These are phyloP conservation scores for Fomitopsis pinicola DNA, from an alignment of 1,284 basidiomycete species.

Conservation along the genomic window DNA sequence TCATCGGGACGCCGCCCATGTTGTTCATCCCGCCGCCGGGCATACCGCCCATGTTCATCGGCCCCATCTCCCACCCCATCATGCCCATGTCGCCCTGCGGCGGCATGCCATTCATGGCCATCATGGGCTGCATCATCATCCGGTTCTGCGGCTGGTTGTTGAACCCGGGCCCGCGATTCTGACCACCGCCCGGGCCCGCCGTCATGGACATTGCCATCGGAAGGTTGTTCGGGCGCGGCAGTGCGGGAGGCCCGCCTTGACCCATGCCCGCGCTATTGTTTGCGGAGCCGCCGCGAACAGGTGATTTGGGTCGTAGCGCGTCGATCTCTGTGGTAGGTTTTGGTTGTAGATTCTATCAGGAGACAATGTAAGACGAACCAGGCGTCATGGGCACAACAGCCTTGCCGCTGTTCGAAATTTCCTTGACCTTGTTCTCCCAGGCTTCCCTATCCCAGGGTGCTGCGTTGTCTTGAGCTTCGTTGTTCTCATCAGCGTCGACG, in stretches of 20 bases:
- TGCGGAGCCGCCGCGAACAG: slow-evolving; percentile 41
- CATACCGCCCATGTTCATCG: slow-evolving; percentile 14
- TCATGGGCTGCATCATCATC: slow-evolving; percentile 47
- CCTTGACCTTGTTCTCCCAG: slow-evolving; percentile 57
- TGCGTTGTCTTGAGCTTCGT: slow-evolving; percentile 30
- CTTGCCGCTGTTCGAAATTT: slow-evolving; percentile 45
- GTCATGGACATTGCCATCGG: slow-evolving; percentile 20
- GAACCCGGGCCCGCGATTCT: slow-evolving; percentile 13
- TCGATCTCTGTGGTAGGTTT: slow-evolving; percentile 63
- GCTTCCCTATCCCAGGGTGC: slow-evolving; percentile 49
- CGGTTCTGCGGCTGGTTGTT: slow-evolving; percentile 26
- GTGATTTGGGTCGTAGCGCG: slow-evolving; percentile 83
- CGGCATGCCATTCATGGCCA: slow-evolving; percentile 29
- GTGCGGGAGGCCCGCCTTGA: slow-evolving; percentile 6
- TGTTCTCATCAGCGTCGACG: slow-evolving; percentile 41
- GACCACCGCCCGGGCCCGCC: slow-evolving; percentile 5
- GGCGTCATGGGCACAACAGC: slow-evolving; percentile 65
- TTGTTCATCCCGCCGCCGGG: background rate
- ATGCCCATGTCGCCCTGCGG: slow-evolving; percentile 18
- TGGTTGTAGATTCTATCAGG: background rate
- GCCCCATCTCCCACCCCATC: slow-evolving; percentile 18
- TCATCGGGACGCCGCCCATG: background rate
- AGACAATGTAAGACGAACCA: slow-evolving; percentile 20
- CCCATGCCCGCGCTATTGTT: slow-evolving; percentile 16
- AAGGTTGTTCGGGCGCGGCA: slow-evolving; percentile 19